A percentile compares a stretch with the other conserved stretches of the same genome.
Conservation (phyloP, 1,284 basidiomycete species). For the Microbotryomycetes sp. region DNA sequence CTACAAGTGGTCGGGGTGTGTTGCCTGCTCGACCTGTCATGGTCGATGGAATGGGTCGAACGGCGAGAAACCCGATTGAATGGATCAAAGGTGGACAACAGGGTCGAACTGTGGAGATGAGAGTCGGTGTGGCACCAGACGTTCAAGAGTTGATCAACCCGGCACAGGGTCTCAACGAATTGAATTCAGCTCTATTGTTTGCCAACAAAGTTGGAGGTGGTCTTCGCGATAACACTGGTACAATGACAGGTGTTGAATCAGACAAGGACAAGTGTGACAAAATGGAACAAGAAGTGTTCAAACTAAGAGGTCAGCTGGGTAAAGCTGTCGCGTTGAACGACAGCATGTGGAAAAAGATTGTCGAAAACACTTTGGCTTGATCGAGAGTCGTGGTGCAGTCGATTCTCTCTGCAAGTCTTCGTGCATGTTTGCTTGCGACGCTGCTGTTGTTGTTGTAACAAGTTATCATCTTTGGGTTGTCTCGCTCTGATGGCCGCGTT, state of each 20-base stretch:
- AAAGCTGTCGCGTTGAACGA: constrained; percentile 30
- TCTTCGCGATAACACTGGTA: not conserved
- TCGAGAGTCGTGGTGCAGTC: not conserved
- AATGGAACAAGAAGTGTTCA: constrained; percentile 27
- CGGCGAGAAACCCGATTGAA: not conserved
- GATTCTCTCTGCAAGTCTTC: not conserved
- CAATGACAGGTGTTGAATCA: not conserved
- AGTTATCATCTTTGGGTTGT: too few relatives aligned
- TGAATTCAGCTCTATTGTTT: too few relatives aligned
- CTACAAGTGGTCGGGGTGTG: too few relatives aligned
- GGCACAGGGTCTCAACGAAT: not conserved
- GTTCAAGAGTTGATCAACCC: constrained; percentile 6
- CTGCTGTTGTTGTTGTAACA: not conserved
- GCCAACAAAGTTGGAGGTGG: not conserved
- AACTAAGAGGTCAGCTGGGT: constrained; percentile 26
- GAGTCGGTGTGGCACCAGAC: not conserved
- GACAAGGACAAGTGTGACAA: constrained; percentile 4
- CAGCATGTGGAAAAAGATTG: constrained; percentile 33
- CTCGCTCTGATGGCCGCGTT: too few relatives aligned
- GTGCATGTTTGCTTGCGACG: too few relatives aligned
- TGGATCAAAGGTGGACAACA: constrained; percentile 2
- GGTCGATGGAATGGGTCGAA: constrained; percentile 5
- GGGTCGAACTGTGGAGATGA: not conserved
- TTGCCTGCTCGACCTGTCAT: constrained; percentile 5
- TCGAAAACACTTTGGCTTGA: constrained; percentile 24